A percentile compares a stretch with the other conserved stretches of the same genome.
Evolutionary conservation across 1,284 basidiomycete genomes (phyloP).

Genomic region (Amylostereum chailletii): DNA sequence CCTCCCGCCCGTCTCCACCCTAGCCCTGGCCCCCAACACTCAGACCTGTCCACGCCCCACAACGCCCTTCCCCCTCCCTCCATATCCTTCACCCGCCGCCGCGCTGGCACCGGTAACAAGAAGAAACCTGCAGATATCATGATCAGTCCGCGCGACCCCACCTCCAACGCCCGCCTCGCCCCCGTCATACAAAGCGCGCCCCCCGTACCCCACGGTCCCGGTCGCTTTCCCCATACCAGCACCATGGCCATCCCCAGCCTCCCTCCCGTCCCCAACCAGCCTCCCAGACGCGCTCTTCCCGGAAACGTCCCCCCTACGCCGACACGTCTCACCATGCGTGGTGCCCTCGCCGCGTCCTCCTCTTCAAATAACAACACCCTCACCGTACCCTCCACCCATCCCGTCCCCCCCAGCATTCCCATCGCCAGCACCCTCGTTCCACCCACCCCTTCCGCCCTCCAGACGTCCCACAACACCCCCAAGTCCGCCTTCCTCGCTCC

Average conservation of each 20-base stretch:
- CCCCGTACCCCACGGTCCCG: conserved; percentile 47
- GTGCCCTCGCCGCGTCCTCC: conserved; percentile 11
- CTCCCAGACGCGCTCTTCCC: conserved; percentile 34
- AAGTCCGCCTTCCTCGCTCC: conserved; percentile 67
- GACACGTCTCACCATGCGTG: conserved; percentile 47
- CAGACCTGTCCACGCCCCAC: conserved; percentile 10
- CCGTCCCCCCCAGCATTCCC: conserved; percentile 37
- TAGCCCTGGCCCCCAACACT: conserved; percentile 10
- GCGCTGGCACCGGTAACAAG: conserved; percentile 48
- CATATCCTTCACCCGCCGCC: conserved; percentile 66
- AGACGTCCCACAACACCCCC: conserved; percentile 47
- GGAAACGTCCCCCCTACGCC: conserved; percentile 66
- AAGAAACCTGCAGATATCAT: conserved; percentile 68
- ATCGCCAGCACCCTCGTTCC: conserved; percentile 56
- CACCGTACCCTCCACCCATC: conserved; percentile 22
- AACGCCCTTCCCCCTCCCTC: conserved; percentile 51
- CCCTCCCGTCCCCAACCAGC: conserved; percentile 39
- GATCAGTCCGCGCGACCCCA: conserved; percentile 57
- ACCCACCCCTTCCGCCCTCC: conserved; percentile 54
- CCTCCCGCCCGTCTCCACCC: conserved; percentile 11
- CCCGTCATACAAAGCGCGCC: conserved; percentile 70
- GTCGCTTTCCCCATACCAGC: conserved; percentile 21
- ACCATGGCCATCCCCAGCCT: conserved; percentile 62
- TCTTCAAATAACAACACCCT: conserved; percentile 11
- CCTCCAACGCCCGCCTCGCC: conserved; percentile 42